Percentiles rank a stretch among this genome's conserved stretches.
Conservation (phyloP, 2,329 filamentous ascomycete genomes). For the Epichloe festucae region DNA sequence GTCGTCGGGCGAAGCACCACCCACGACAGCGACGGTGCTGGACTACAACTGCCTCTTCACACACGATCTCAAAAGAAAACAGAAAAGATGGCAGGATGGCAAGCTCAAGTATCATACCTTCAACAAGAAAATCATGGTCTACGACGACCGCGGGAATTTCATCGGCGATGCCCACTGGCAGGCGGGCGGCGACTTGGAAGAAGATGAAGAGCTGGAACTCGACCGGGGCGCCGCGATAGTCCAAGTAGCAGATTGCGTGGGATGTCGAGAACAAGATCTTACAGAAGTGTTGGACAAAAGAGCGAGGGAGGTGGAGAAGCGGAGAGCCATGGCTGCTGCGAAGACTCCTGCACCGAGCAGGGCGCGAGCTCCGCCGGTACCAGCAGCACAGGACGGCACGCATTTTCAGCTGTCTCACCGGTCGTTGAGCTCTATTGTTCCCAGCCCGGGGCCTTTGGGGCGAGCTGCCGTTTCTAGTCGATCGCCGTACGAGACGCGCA, state of each 20-base stretch:
- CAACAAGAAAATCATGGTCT: conserved; percentile 84
- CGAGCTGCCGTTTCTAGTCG: conserved; percentile 19
- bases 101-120: conserved; percentile 78
- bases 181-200: conserved; percentile 51
- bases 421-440: conserved; percentile 27
- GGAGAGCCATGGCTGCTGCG: conserved; percentile 31
- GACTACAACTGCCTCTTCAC: conserved; percentile 83
- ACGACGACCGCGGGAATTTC: conserved; percentile 67
- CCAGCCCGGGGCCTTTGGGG: conserved; percentile 18
- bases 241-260: conserved; percentile 66
- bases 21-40: conserved; percentile 54
- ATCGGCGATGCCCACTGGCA: conserved; percentile 79
- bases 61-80: conserved; percentile 70
- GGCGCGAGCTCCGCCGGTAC: background rate
- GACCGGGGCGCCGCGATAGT: conserved; percentile 66
- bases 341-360: conserved; percentile 15
- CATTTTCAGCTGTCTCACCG: conserved; percentile 28
- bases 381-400: conserved; percentile 11
- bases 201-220: conserved; percentile 71
- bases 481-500: conserved; percentile 22
- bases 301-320: conserved; percentile 39
- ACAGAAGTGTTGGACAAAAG: conserved; percentile 62
- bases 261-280: conserved; percentile 63
- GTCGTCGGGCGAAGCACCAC: background rate
- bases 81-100: conserved; percentile 91